These are phyloP conservation scores for Linnemannia zychae DNA, from an alignment of 192 early-diverging fungal species.

Conservation along the genomic window DNA sequence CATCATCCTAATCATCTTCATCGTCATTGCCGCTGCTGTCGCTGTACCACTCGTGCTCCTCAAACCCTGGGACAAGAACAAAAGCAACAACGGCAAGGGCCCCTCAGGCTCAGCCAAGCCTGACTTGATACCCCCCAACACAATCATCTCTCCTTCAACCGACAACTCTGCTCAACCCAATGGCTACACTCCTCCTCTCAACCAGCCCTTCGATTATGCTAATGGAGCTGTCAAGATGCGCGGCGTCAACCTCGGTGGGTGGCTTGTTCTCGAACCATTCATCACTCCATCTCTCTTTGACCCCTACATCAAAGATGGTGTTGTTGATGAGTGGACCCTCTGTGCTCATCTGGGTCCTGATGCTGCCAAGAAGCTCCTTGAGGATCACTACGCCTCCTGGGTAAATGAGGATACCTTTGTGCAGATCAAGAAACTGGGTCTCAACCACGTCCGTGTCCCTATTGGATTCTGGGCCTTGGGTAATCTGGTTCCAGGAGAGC, in stretches of 20 bases:
- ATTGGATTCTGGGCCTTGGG: constrained; percentile 80
- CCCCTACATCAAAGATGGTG: constrained; percentile 38
- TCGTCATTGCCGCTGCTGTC: constrained; percentile 27
- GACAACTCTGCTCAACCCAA: constrained; percentile 51
- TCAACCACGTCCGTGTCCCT: constrained; percentile 80
- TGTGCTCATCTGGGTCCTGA: constrained; percentile 68
- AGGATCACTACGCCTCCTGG: constrained; percentile 72
- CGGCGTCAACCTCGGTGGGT: constrained; percentile 80
- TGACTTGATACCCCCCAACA: background rate
- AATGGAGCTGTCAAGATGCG: constrained; percentile 60
- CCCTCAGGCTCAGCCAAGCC: background rate
- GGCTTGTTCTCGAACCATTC: constrained; percentile 76
- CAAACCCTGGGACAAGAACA: constrained; percentile 43
- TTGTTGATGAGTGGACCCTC: constrained; percentile 76
- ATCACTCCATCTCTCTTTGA: constrained; percentile 67
- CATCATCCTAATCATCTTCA: constrained; percentile 10
- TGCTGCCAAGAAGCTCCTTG: constrained; percentile 62
- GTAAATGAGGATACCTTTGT: constrained; percentile 72
- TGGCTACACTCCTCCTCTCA: constrained; percentile 56
- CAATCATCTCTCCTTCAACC: constrained; percentile 18
- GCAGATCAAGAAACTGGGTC: constrained; percentile 63
- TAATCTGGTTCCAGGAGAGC: constrained; percentile 59
- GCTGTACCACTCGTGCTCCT: constrained; percentile 25
- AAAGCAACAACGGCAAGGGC: background rate
- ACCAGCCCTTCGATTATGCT: constrained; percentile 58